phyloP scores from a whole-genome alignment of 2,329 filamentous ascomycete species.

The Sphaerulina musiva region DNA sequence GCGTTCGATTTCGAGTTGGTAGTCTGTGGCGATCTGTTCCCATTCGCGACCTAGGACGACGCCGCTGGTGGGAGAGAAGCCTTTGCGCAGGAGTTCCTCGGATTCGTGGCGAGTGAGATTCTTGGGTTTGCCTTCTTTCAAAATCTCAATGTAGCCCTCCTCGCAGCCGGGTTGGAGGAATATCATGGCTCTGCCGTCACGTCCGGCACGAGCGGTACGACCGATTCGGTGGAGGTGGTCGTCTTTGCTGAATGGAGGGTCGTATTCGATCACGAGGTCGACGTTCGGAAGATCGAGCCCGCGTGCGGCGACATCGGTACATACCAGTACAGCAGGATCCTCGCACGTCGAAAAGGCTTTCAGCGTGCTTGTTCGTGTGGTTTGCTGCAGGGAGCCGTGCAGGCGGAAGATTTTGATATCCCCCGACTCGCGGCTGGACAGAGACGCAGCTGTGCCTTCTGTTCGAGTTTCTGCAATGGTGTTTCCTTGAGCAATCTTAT shows the following conservation, averaged over 20 bases:
- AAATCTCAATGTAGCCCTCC: slow-evolving; percentile 77
- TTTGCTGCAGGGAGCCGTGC: slow-evolving; percentile 85
- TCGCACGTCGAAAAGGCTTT: slow-evolving; percentile 67
- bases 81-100: slow-evolving; percentile 62
- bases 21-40: slow-evolving; percentile 61
- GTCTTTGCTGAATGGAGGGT: slow-evolving; percentile 85
- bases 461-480: slow-evolving; percentile 44
- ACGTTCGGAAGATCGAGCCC: slow-evolving; percentile 93
- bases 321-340: slow-evolving; percentile 75
- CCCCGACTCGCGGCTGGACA: slow-evolving; percentile 56
- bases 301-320: slow-evolving; percentile 91
- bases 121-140: slow-evolving; percentile 61
- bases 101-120: slow-evolving; percentile 52
- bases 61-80: slow-evolving; percentile 42
- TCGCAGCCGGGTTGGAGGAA: slow-evolving; percentile 88
- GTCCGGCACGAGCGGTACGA: slow-evolving; percentile 86
- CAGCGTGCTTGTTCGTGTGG: slow-evolving; percentile 79
- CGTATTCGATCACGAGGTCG: slow-evolving; percentile 91
- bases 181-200: slow-evolving; percentile 75
- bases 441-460: slow-evolving; percentile 37
- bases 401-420: slow-evolving; percentile 75
- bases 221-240: slow-evolving; percentile 94
- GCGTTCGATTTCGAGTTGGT: slow-evolving; percentile 59
- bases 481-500: slow-evolving; percentile 39
- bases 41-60: slow-evolving; percentile 47